A percentile compares a stretch with the other conserved stretches of the same genome.
Conservation (phyloP, 2,329 filamentous ascomycete genomes). For the Alternaria arbusti region DNA sequence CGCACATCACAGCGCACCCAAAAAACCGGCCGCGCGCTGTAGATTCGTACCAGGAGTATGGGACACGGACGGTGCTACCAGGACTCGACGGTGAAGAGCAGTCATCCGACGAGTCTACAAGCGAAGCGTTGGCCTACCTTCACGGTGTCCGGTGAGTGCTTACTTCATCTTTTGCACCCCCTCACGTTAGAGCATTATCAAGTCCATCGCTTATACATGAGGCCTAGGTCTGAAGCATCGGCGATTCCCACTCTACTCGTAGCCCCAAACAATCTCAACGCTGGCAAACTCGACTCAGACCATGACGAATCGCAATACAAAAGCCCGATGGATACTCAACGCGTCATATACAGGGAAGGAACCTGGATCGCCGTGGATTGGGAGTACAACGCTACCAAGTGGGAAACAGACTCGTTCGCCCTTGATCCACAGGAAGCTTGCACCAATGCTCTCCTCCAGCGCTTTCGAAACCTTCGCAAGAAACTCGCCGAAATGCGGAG, state of each 20-base stretch:
- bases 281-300: conserved; percentile 18
- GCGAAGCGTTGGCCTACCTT: conserved; percentile 44
- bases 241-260: conserved; percentile 74
- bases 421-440: conserved; percentile 67
- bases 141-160: conserved; percentile 41
- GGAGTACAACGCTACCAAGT: not conserved
- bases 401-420: conserved; percentile 11
- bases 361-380: conserved; percentile 69
- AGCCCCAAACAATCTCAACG: conserved; percentile 45
- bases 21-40: conserved; percentile 7
- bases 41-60: conserved; percentile 22
- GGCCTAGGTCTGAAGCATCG: conserved; percentile 73
- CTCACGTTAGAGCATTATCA: not conserved
- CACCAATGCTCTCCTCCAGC: conserved; percentile 68
- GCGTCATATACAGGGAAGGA: conserved; percentile 77
- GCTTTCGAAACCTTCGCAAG: conserved; percentile 70
- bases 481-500: conserved; percentile 62
- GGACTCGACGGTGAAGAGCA: conserved; percentile 36
- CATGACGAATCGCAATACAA: conserved; percentile 44
- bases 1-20: not conserved
- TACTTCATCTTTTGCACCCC: not conserved
- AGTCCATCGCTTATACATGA: conserved; percentile 21
- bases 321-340: conserved; percentile 57
- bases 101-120: conserved; percentile 32
- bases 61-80: conserved; percentile 41